Conservation (phyloP, 371 early-diverging fungal genomes). For the Mucor velutinosus region DNA sequence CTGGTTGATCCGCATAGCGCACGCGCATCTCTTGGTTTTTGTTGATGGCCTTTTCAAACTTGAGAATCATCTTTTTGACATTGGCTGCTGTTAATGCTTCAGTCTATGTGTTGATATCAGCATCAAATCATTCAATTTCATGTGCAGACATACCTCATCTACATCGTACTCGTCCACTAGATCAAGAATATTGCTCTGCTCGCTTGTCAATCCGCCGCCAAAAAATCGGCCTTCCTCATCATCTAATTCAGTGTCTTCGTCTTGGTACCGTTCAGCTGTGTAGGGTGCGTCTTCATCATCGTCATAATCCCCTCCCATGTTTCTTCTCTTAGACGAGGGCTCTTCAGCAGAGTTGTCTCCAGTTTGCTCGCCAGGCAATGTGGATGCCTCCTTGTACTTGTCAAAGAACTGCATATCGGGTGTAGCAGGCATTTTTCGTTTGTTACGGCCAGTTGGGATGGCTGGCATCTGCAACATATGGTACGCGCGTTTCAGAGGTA, state of each 20-base stretch:
- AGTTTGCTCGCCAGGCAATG: conserved; percentile 11
- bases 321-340: conserved; percentile 25
- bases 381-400: conserved; percentile 36
- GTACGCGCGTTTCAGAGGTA: not conserved
- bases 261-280: conserved; percentile 10
- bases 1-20: conserved; percentile 77
- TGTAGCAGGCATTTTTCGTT: conserved; percentile 62
- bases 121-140: not conserved
- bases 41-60: conserved; percentile 83
- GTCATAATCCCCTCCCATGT: conserved; percentile 24
- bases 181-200: conserved; percentile 77
- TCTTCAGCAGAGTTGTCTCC: conserved; percentile 18
- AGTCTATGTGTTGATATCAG: conserved; percentile 21
- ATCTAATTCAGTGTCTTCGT: conserved; percentile 25
- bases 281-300: conserved; percentile 21
- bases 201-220: conserved; percentile 81
- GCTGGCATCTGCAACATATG: conserved; percentile 47
- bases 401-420: conserved; percentile 53
- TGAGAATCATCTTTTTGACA: conserved; percentile 77
- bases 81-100: conserved; percentile 63
- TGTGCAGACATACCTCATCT: conserved; percentile 52
- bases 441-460: conserved; percentile 60
- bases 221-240: conserved; percentile 75
- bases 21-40: conserved; percentile 88
- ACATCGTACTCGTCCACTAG: conserved; percentile 86